Percentiles rank a stretch among this genome's conserved stretches.
Evolutionary conservation across 1,139 yeast genomes (phyloP).

Genomic region (Blastobotrys indianensis): DNA sequence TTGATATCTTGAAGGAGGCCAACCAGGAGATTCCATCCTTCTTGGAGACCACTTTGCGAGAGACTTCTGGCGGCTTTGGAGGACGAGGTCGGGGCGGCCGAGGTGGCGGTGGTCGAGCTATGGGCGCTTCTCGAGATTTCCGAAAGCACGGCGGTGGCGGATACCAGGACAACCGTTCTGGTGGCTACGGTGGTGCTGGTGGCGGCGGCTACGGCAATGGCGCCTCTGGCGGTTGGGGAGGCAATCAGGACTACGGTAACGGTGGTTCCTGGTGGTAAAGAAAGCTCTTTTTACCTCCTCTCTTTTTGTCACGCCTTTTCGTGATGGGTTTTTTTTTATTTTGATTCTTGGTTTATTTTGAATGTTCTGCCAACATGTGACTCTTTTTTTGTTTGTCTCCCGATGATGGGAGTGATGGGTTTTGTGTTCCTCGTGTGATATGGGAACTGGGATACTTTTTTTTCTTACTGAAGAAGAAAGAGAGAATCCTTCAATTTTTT

Average conservation of each 20-base stretch:
- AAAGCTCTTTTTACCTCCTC: neutral
- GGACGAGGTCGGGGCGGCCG: constrained; percentile 56
- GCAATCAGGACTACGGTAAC: constrained; percentile 34
- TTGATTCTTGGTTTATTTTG: constrained; percentile 9
- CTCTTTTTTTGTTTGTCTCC: neutral
- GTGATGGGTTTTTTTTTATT: constrained; percentile 7
- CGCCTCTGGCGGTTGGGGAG: constrained; percentile 26
- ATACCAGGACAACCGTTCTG: too few species aligned
- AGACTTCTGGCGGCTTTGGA: constrained; percentile 55
- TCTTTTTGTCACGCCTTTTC: too few species aligned
- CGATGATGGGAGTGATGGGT: neutral
- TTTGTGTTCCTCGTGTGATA: constrained; percentile 9
- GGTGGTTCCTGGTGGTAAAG: constrained; percentile 18
- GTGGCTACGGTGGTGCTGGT: constrained; percentile 22
- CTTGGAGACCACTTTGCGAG: constrained; percentile 75
- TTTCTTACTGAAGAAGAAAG: too few species aligned
- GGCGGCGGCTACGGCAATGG: constrained; percentile 25
- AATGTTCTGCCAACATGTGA: neutral
- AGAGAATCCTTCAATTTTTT: neutral
- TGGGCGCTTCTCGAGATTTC: constrained; percentile 32
- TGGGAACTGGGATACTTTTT: neutral
- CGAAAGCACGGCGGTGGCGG: constrained; percentile 35
- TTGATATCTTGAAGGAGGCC: constrained; percentile 87
- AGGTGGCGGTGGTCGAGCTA: constrained; percentile 29
- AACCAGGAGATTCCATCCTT: constrained; percentile 96